These are phyloP conservation scores for Vishniacozyma victoriae DNA, from an alignment of 768 basidiomycete genomes.

Conservation along the genomic window DNA sequence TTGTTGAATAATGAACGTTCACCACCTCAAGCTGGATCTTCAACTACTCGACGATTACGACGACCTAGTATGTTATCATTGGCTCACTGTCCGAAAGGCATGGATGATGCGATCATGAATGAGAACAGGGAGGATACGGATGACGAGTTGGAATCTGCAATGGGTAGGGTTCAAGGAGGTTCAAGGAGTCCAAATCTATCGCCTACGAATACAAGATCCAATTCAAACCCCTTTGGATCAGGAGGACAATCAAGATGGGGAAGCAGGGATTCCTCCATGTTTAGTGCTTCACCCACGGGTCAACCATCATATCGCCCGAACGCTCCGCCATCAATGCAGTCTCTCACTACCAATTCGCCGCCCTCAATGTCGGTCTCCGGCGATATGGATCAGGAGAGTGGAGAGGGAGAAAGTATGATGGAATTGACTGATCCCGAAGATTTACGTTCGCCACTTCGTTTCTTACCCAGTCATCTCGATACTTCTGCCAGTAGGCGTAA, in stretches of 20 bases:
- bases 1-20: constrained; percentile 1
- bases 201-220: background rate
- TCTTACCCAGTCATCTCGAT: constrained; percentile 27
- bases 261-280: too few species aligned
- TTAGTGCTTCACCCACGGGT: background rate
- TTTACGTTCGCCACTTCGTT: constrained; percentile 17
- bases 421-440: constrained; percentile 8
- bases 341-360: background rate
- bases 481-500: constrained; percentile 17
- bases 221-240: background rate
- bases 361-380: background rate
- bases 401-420: constrained; percentile 5
- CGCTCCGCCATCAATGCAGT: background rate
- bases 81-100: too few species aligned
- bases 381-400: background rate
- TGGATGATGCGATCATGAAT: too few species aligned
- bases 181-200: background rate
- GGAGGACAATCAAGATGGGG: background rate
- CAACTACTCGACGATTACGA: constrained; percentile 17
- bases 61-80: constrained; percentile 35
- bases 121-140: too few species aligned
- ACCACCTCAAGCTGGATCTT: constrained; percentile 16
- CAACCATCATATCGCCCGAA: background rate
- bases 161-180: too few species aligned
- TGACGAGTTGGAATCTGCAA: too few species aligned